Evolutionary conservation across 768 basidiomycete species (phyloP).

Genomic region (Agaricus subrufescens): DNA sequence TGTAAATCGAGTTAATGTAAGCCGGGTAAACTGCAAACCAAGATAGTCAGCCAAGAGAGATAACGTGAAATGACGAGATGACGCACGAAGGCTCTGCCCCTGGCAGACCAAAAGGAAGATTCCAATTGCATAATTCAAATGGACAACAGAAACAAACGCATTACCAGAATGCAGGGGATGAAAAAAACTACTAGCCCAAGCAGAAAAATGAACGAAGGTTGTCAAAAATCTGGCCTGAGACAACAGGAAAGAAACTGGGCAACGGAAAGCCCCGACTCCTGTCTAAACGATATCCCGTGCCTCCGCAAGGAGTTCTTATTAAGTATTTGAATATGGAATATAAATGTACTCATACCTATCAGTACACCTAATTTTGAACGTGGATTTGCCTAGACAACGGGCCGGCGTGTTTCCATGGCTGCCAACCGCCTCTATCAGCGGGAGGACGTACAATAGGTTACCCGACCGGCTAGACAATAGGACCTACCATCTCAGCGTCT

Average conservation of each 20-base stretch:
- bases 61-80: background rate
- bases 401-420: no score
- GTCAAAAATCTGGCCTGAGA: no score
- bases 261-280: background rate
- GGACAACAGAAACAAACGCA: background rate
- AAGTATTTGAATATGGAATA: no score
- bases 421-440: no score
- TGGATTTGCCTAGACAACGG: no score
- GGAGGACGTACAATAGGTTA: no score
- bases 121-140: conserved; percentile 12
- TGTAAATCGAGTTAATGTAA: conserved; percentile 47
- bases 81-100: conserved; percentile 25
- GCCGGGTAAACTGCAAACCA: conserved; percentile 34
- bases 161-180: conserved; percentile 1
- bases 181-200: background rate
- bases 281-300: background rate
- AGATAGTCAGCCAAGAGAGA: background rate
- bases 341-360: no score
- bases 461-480: no score
- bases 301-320: background rate
- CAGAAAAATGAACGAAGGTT: no score
- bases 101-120: conserved; percentile 17
- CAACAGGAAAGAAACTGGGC: no score
- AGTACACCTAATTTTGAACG: no score
- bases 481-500: no score